Base-by-base conservation (phyloP, 2,329 filamentous ascomycete genomes). In the Epicoccum nigrum region DNA sequence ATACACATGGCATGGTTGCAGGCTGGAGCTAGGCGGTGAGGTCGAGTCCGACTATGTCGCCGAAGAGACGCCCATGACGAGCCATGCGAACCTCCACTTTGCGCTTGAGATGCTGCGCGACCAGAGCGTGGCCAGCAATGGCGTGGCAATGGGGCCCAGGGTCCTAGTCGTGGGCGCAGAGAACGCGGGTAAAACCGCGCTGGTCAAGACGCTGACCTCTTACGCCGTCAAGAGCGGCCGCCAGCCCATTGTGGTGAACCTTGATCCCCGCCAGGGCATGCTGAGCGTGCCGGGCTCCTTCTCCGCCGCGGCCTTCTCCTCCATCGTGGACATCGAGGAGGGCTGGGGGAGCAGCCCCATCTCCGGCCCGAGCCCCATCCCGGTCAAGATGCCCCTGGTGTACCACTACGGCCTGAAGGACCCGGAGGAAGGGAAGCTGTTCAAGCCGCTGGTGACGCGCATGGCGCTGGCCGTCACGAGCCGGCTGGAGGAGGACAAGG, bases 291-390 rank as follows among this genome's bases (percentile, higher is more conserved):
- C 94, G 0, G 92, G 92, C 0, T 92, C 89, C 27, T 72, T 99
- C 59, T 93, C 88, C 43, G 90, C 92, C 0, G 87, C 89, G n/a
- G 89, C 90, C 4, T 92, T 96, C 68, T 89, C 89, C 8, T 91
- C 89, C 0, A 84, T 96, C 63, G 84, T 97, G 76, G 93, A 97
- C 72, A 82, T 96, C 1, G 89, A 93, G 65, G 87, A 91, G 55
- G 90, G 89, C 7, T 97, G 92, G 86, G 94, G 94, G 8, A 90
- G 84, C 60, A 92, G 90, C 62, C 92, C 93, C 0, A 96, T 92
- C 64, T 95, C 89, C 59, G 94, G 93, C 0, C 92, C 94, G 0
- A 94, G 88, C 62, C 84, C 86, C 0, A 86, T 96, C 15, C 92
- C 93, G 0, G 90, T 96, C 44, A 97, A 97, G 78, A 80, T 96